These are phyloP conservation scores for Nematocida sp. DNA, from an alignment of 371 early-diverging fungal species.

Conservation along the genomic window DNA sequence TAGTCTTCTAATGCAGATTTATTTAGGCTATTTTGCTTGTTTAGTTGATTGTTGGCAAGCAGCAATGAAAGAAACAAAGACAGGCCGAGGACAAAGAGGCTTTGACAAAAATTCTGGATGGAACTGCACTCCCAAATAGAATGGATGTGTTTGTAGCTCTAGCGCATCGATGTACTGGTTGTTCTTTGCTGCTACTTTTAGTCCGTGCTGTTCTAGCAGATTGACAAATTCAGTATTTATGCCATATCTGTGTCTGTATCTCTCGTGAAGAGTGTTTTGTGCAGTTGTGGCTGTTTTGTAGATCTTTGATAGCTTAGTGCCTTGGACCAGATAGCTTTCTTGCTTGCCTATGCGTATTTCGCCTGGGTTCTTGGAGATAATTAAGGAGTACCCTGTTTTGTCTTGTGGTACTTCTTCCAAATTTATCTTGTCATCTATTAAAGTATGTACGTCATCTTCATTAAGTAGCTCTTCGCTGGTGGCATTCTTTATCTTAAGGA, in stretches of 20 bases:
- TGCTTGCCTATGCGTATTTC: constrained; percentile 87
- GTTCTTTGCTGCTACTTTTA: constrained; percentile 80
- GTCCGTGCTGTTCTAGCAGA: constrained; percentile 73
- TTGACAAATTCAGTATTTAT: constrained; percentile 77
- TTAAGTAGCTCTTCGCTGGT: constrained; percentile 60
- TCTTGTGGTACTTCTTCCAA: not conserved
- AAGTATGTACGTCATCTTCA: constrained; percentile 32
- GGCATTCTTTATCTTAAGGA: constrained; percentile 70
- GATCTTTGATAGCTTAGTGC: constrained; percentile 61
- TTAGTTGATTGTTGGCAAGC: not conserved
- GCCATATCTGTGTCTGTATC: constrained; percentile 96
- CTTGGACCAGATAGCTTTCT: constrained; percentile 72
- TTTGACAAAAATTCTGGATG: constrained; percentile 96
- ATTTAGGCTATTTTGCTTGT: not conserved
- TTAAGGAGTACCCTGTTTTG: constrained; percentile 70
- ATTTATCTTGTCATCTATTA: constrained; percentile 31
- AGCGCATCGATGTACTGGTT: constrained; percentile 90
- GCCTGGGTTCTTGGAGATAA: constrained; percentile 90
- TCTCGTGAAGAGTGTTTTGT: constrained; percentile 66
- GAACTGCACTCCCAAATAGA: constrained; percentile 89
- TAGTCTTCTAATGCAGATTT: no score
- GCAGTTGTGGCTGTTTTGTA: constrained; percentile 67
- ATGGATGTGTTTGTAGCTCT: constrained; percentile 78
- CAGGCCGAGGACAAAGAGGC: constrained; percentile 79
- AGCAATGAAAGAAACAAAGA: constrained; percentile 74